Conservation (phyloP, 148 eudicot species). For the Diospyros lotus region DNA sequence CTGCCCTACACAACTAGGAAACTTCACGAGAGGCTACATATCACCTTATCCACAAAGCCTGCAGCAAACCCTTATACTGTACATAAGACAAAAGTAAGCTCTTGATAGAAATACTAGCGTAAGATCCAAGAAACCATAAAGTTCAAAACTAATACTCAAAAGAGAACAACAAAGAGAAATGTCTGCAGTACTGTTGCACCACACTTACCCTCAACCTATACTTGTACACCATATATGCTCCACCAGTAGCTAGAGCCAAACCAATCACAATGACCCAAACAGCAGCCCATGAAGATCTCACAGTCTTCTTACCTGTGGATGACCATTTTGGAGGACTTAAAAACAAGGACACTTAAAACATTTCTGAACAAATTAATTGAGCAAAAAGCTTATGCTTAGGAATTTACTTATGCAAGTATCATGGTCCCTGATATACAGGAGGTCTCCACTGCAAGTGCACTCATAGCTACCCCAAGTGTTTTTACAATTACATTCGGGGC, state of each 20-base stretch:
- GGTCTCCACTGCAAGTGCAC: constrained; percentile 72
- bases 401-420: constrained; percentile 91
- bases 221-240: constrained; percentile 75
- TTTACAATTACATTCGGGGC: constrained; percentile 89
- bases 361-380: not conserved
- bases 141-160: not conserved
- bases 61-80: not conserved
- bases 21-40: not conserved
- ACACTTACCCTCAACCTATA: constrained; percentile 81
- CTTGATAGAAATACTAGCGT: not conserved
- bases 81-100: not conserved
- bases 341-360: not conserved
- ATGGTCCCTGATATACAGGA: constrained; percentile 78
- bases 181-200: not conserved
- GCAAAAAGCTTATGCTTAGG: not conserved
- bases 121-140: not conserved
- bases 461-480: constrained; percentile 98
- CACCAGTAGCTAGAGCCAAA: constrained; percentile 69
- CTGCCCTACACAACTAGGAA: not conserved
- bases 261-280: constrained; percentile 73
- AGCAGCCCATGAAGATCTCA: constrained; percentile 72
- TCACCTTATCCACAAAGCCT: not conserved
- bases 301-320: constrained; percentile 59
- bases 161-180: no score
- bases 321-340: constrained; percentile 5